Percentiles rank a stretch among this genome's conserved stretches.
Evolutionary conservation across 129 eudicot genomes (phyloP).

Genomic region (Flaveria trinervia): DNA sequence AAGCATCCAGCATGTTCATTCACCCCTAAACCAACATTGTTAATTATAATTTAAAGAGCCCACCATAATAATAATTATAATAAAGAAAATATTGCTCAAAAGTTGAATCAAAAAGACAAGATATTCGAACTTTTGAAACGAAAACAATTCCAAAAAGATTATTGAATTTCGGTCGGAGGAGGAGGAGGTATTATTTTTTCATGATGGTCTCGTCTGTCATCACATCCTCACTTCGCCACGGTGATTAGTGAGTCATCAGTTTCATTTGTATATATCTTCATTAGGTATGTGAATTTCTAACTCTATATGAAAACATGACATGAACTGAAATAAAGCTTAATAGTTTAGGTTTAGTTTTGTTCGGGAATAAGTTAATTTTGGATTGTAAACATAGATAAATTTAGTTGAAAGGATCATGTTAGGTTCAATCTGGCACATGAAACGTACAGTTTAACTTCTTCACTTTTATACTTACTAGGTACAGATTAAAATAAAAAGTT

Average conservation of each 20-base stretch:
- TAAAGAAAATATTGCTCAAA: conserved; percentile 30
- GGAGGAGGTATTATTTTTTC: conserved; percentile 28
- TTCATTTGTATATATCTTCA: conserved; percentile 28
- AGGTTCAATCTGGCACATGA: too few species aligned
- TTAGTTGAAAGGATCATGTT: too few species aligned
- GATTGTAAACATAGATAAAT: too few species aligned
- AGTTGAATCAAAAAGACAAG: conserved; percentile 13
- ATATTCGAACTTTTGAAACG: conserved; percentile 9
- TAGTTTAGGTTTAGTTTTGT: too few species aligned
- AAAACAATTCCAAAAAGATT: conserved; percentile 29
- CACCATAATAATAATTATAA: neutral
- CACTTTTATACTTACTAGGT: too few species aligned
- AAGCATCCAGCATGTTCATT: neutral
- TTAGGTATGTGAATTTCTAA: too few species aligned
- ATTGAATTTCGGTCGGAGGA: conserved; percentile 36
- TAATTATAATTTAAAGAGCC: conserved; percentile 13
- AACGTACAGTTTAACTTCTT: too few species aligned
- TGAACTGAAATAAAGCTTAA: too few species aligned
- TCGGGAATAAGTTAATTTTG: too few species aligned
- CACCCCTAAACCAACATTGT: neutral
- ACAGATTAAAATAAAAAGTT: too few species aligned
- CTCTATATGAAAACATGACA: too few species aligned
- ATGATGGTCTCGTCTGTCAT: conserved; percentile 20
- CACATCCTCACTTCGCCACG: conserved; percentile 28
- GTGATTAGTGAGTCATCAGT: conserved; percentile 54